Percentiles rank a stretch among this genome's conserved stretches.
Evolutionary conservation across 129 eudicot genomes (phyloP).

Genomic region (Saposhnikovia divaricata): DNA sequence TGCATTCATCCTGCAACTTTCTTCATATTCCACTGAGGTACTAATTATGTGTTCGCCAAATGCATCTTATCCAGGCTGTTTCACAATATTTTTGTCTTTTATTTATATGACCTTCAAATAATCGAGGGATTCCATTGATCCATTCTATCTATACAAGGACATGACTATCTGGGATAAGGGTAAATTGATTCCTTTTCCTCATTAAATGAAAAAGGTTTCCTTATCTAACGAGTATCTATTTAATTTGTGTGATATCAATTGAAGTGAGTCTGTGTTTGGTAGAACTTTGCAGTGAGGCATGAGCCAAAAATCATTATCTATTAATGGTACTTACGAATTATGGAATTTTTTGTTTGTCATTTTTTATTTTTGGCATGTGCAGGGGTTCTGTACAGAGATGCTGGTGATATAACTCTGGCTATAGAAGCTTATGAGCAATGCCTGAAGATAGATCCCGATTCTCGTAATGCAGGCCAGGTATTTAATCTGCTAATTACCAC

Average conservation of each 20-base stretch:
- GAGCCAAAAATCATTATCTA: neutral
- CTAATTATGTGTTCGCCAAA: neutral
- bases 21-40: neutral
- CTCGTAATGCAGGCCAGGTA: constrained; percentile 99
- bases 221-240: neutral
- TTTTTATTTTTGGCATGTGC: constrained; percentile 20
- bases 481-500: neutral
- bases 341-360: neutral
- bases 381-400: constrained; percentile 98
- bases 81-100: neutral
- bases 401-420: constrained; percentile 83
- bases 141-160: neutral
- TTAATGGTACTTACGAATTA: neutral
- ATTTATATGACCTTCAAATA: neutral
- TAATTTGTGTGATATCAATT: neutral
- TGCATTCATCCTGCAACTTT: neutral
- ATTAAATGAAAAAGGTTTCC: neutral
- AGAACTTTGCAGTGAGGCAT: neutral
- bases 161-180: neutral
- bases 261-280: neutral
- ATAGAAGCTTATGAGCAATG: constrained; percentile 98
- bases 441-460: constrained; percentile 96
- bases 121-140: neutral
- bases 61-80: constrained; percentile 1
- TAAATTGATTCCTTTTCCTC: neutral